phyloP scores from a whole-genome alignment of 2,329 filamentous ascomycete genomes.

The Stromatinia cepivora region DNA sequence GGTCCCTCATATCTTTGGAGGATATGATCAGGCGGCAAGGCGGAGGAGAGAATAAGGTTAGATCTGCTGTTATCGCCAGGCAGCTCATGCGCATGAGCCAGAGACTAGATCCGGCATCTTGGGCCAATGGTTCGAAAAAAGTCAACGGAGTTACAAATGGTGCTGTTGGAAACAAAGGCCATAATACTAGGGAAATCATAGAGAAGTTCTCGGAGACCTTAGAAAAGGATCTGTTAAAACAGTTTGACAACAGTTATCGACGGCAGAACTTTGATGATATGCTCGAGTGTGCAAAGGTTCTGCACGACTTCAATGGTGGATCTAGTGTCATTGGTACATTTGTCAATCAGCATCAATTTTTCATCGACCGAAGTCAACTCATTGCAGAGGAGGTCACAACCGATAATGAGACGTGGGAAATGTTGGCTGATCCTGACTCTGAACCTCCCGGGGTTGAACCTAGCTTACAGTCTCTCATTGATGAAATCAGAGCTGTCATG shows the following conservation, averaged over 20 bases:
- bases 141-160: slow-evolving; percentile 50
- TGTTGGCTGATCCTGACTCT: slow-evolving; percentile 88
- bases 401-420: slow-evolving; percentile 74
- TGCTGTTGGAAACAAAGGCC: slow-evolving; percentile 46
- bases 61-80: slow-evolving; percentile 88
- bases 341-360: slow-evolving; percentile 99
- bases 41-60: slow-evolving; percentile 86
- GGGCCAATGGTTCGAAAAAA: slow-evolving; percentile 60
- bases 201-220: slow-evolving; percentile 96
- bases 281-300: slow-evolving; percentile 91
- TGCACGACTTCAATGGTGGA: slow-evolving; percentile 94
- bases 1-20: slow-evolving; percentile 82
- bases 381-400: slow-evolving; percentile 66
- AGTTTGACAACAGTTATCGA: slow-evolving; percentile 96
- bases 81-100: slow-evolving; percentile 94
- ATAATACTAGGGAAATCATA: slow-evolving; percentile 80
- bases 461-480: slow-evolving; percentile 85
- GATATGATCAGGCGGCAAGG: slow-evolving; percentile 78
- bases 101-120: slow-evolving; percentile 76
- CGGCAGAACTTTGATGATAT: slow-evolving; percentile 96
- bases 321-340: slow-evolving; percentile 93
- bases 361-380: slow-evolving; percentile 92
- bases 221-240: slow-evolving; percentile 91
- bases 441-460: slow-evolving; percentile 90
- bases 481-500: slow-evolving; percentile 93